Evolutionary conservation across 2,329 filamentous ascomycete genomes (phyloP).

Genomic region (Capronia epimyces): DNA sequence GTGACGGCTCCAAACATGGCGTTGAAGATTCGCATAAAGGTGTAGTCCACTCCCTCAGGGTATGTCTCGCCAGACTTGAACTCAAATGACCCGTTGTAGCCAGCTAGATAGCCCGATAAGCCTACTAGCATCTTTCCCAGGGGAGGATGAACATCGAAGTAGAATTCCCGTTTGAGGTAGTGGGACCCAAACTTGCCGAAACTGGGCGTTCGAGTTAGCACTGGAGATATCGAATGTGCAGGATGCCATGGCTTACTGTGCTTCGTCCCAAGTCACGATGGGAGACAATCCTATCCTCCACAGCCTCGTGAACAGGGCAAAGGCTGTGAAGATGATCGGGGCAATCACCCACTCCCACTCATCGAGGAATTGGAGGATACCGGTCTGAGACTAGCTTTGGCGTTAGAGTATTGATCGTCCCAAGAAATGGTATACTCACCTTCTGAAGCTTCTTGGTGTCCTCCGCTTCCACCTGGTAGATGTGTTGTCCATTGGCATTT

Average conservation of each 20-base stretch:
- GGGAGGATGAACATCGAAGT: conserved; percentile 95
- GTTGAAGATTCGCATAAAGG: conserved; percentile 98
- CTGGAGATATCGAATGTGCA: neutral
- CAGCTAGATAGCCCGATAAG: conserved; percentile 88
- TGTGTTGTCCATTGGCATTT: conserved; percentile 28
- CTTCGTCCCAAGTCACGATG: conserved; percentile 72
- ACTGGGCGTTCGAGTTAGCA: conserved; percentile 26
- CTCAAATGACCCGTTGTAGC: conserved; percentile 98
- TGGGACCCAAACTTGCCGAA: conserved; percentile 88
- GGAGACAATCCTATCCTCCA: conserved; percentile 63
- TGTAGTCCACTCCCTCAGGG: conserved; percentile 88
- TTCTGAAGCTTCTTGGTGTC: conserved; percentile 35
- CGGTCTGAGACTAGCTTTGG: conserved; percentile 32
- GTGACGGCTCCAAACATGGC: conserved; percentile 88
- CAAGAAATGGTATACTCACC: conserved; percentile 29
- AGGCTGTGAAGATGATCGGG: conserved; percentile 57
- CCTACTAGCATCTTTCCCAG: conserved; percentile 98
- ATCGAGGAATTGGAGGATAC: conserved; percentile 42
- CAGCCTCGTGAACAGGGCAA: conserved; percentile 62
- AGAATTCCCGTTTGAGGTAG: conserved; percentile 98
- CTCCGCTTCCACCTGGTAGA: conserved; percentile 30
- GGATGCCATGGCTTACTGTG: conserved; percentile 53
- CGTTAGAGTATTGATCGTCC: neutral
- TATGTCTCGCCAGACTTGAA: conserved; percentile 99
- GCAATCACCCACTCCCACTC: conserved; percentile 58